These are phyloP conservation scores for Paramyrothecium sp. DNA, from an alignment of 2,329 filamentous ascomycete species.

Conservation along the genomic window DNA sequence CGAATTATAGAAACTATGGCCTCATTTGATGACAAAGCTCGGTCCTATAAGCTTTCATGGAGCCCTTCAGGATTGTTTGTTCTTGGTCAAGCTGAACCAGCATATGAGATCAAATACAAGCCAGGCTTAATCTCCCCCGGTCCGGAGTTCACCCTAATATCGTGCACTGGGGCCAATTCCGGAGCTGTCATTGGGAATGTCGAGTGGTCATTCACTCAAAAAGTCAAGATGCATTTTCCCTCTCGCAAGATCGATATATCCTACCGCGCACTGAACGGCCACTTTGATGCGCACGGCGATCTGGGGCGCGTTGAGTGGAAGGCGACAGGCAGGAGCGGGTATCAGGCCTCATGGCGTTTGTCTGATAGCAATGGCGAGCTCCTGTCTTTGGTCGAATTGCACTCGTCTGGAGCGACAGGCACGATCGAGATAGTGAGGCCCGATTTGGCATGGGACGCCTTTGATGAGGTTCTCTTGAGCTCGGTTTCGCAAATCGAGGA, in stretches of 20 bases:
- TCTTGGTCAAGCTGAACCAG: background rate
- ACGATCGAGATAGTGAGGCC: background rate
- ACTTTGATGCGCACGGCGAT: background rate
- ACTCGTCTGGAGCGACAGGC: background rate
- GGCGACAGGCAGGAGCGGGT: background rate
- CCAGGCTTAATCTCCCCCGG: background rate
- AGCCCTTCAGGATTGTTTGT: background rate
- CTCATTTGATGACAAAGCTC: too few relatives aligned
- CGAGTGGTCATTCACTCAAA: background rate
- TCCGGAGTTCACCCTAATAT: background rate
- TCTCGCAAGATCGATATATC: background rate
- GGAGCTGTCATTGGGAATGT: background rate
- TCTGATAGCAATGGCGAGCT: background rate
- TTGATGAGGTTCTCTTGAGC: background rate
- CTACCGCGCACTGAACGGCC: background rate
- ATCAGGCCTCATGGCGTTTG: background rate
- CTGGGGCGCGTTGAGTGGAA: background rate
- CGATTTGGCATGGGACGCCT: background rate
- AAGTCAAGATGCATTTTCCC: background rate
- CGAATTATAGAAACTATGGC: too few relatives aligned
- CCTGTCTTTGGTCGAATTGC: background rate
- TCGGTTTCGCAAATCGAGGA: background rate
- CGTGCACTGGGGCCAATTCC: background rate
- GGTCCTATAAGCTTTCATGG: background rate
- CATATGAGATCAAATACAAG: background rate